Evolutionary conservation across 2,329 filamentous ascomycete species (phyloP), one percentile per base, ranked within the genome.

Genomic region (Colletotrichum filicis): DNA sequence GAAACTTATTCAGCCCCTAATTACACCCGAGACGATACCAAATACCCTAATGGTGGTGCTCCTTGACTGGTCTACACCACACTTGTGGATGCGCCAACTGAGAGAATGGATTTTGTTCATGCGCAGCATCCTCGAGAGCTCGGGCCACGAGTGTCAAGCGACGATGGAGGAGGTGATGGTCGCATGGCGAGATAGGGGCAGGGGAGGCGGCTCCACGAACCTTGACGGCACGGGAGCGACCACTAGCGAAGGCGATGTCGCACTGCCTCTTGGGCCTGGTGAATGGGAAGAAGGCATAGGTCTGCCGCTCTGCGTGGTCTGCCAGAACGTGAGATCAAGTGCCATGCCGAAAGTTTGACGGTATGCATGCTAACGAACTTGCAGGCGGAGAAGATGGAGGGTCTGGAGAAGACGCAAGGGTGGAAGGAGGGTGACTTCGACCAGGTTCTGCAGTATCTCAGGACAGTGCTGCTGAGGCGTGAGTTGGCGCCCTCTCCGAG

Each of bases 351-450:
- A 7, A 2, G 5, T 2, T 6, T n/a, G 19, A 24, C 12, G 1
- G 26, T 5, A 19, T 59, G 62, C 30, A 5, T 62, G 58, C 77
- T 82, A 77, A 79, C 79, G 71, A 64, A 53, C 5, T 53, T 22
- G 8, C 76, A 95, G 92, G 90, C 95, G 16, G 94, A 97, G 83
- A 95, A 94, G 81, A 97, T 98, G 82, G 95, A 98, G 79, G 90
- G 91, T 52, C 83, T 99, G 71, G 97, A 98, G 83, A 95, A 94
- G 81, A 95, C 95, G 63, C 92, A 95, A 72, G 92, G 93, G 16
- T 99, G 96, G 95, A 96, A 95, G 83, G 97, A 99, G 82, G 95
- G 97, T 76, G 93, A 97, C 78, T 99, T 99, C 79, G 97, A 99
- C 81, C 95, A 97, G 76, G 94, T 99, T 56, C 88, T 98, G 72